Percentiles rank a stretch among this genome's conserved stretches.
Conservation (phyloP, 805 yeast genomes). For the Phaffomyces antillensis region DNA sequence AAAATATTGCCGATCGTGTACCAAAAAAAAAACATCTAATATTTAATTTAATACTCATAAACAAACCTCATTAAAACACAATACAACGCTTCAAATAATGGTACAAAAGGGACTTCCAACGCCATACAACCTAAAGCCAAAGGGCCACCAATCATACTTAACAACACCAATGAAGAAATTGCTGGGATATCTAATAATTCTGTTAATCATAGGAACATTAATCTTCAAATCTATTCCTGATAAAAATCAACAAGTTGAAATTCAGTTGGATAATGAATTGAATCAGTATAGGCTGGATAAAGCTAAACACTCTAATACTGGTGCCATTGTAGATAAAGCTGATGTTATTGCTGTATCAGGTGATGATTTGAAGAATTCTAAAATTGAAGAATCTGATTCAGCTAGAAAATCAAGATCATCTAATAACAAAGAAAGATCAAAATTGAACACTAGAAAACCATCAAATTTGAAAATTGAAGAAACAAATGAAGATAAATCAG, state of each 20-base stretch:
- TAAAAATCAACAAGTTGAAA: conserved; percentile 12
- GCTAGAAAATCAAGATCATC: too few relatives aligned
- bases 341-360: too few relatives aligned
- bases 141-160: conserved; percentile 16
- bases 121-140: conserved; percentile 31
- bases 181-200: conserved; percentile 29
- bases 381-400: too few relatives aligned
- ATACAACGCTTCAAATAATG: conserved; percentile 19
- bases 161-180: conserved; percentile 45
- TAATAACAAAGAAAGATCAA: too few relatives aligned
- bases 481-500: too few relatives aligned
- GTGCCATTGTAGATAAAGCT: too few relatives aligned
- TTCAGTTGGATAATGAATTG: conserved; percentile 22
- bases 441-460: too few relatives aligned
- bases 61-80: too few relatives aligned
- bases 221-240: conserved; percentile 24
- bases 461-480: too few relatives aligned
- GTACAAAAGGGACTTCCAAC: conserved; percentile 35
- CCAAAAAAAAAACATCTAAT: background rate
- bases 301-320: background rate
- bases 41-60: too few relatives aligned
- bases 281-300: background rate
- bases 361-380: too few relatives aligned
- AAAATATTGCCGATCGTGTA: background rate
- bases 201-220: conserved; percentile 27